phyloP scores from a whole-genome alignment of 192 early-diverging fungal species.

The Kickxella alabastrina region DNA sequence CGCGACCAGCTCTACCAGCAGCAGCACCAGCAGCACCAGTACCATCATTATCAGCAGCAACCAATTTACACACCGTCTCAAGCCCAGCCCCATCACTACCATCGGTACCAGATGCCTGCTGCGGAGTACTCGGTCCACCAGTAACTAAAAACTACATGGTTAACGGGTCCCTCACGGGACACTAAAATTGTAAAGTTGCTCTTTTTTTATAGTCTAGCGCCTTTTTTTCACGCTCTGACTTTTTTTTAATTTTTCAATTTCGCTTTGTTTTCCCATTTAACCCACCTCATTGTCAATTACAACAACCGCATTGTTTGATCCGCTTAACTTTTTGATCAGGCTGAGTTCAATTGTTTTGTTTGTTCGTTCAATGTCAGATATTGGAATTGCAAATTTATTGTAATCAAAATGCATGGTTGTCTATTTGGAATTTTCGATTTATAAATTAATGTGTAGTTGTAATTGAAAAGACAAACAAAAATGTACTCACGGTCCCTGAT shows the following conservation, averaged over 20 bases:
- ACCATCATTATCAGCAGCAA: conserved; percentile 1
- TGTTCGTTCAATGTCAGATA: neutral
- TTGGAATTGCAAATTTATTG: neutral
- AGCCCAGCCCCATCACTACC: conserved; percentile 1
- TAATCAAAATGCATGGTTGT: too few relatives aligned
- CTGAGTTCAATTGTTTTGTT: neutral
- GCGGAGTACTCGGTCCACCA: conserved; percentile 5
- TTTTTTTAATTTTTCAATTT: neutral
- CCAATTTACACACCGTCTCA: neutral
- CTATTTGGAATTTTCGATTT: too few relatives aligned
- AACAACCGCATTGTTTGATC: neutral
- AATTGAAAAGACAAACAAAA: too few relatives aligned
- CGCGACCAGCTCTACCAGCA: neutral
- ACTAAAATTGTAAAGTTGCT: too few relatives aligned
- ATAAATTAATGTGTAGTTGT: too few relatives aligned
- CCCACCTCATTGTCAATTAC: neutral
- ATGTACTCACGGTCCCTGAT: too few relatives aligned
- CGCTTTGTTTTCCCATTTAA: neutral
- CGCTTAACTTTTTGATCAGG: neutral
- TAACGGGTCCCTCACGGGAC: too few relatives aligned
- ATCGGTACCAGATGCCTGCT: conserved; percentile 9
- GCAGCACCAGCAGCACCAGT: neutral
- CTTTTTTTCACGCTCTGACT: too few relatives aligned
- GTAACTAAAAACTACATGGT: neutral
- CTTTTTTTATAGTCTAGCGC: too few relatives aligned